Evolutionary conservation across 306 rosid species (phyloP), one percentile per base, ranked within the genome.

Genomic region (Arachis stenosperma): DNA sequence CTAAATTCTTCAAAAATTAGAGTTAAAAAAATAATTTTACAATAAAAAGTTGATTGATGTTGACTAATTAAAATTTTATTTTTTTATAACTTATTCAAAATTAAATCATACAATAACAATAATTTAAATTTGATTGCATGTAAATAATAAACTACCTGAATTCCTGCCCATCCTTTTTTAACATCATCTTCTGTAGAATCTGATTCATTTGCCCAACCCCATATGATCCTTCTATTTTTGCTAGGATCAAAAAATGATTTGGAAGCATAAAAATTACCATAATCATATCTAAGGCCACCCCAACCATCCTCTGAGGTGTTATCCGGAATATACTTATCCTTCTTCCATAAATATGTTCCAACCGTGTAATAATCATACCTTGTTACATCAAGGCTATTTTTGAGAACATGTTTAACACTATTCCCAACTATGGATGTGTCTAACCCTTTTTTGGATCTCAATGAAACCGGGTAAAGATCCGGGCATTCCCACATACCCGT

Each of bases 401-500:
- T 94, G 8, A 94, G 61, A 7, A 91, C 91, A 44, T 89, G 84
- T 46, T 89, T 94, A 5, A 84, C 74, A n/a, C 30, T 51, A 6
- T 9, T n/a, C 22, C 88, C 82, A 3, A 3, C 3, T 8, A 57
- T 9, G 0, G 97, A 86, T 10, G 83, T 15, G 39, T 94, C 97
- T 77, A 91, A 73, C 60, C 98, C 96, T 0, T 2, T 42, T 27
- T 63, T 74, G 1, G 87, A 79, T 2, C 13, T 4, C 27, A 69
- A 3, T 0, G 85, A 64, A 68, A 91, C 98, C 3, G 95, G 97
- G 70, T 71, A 94, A 53, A 94, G 89, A 68, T 94, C 97, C 0
- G 92, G 96, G 65, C 98, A 94, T 43, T 94, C 97, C 97, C 95
- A 94, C 90, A 85, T 89, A 0, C 97, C 98, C 7, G 96, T 89